These are phyloP conservation scores for Spongispora temasekensis DNA, from an alignment of 1,284 basidiomycete genomes.

Conservation along the genomic window DNA sequence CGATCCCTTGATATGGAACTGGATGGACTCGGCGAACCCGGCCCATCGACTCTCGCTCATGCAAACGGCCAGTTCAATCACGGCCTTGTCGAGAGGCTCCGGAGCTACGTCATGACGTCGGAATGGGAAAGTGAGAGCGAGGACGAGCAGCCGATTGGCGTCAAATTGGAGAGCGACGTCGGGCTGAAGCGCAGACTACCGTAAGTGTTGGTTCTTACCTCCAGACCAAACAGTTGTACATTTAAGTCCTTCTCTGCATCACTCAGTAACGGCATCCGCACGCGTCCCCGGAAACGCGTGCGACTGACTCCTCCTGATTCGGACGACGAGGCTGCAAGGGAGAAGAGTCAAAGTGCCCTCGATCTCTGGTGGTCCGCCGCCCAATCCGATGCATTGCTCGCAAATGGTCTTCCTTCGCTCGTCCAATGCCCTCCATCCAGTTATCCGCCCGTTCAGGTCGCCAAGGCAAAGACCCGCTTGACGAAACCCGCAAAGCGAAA, in stretches of 20 bases:
- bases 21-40: slow-evolving; percentile 36
- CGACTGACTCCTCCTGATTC: slow-evolving; percentile 37
- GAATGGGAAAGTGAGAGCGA: slow-evolving; percentile 46
- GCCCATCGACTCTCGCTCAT: slow-evolving; percentile 34
- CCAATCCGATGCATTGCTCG: slow-evolving; percentile 59
- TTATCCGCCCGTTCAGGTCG: slow-evolving; percentile 10
- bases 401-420: slow-evolving; percentile 64
- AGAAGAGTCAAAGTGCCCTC: slow-evolving; percentile 42
- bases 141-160: slow-evolving; percentile 29
- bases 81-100: slow-evolving; percentile 18
- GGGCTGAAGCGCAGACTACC: slow-evolving; percentile 63
- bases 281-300: slow-evolving; percentile 47
- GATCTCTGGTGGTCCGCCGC: slow-evolving; percentile 77
- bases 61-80: slow-evolving; percentile 29
- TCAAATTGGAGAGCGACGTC: slow-evolving; percentile 41
- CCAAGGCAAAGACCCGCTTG: slow-evolving; percentile 17
- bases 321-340: slow-evolving; percentile 27
- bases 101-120: slow-evolving; percentile 37
- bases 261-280: slow-evolving; percentile 41
- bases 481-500: slow-evolving; percentile 23
- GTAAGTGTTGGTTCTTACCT: slow-evolving; percentile 40
- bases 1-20: slow-evolving; percentile 52
- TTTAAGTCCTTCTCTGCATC: slow-evolving; percentile 3
- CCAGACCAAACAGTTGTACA: slow-evolving; percentile 7
- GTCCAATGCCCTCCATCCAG: slow-evolving; percentile 42